Conservation (phyloP, 257 asterid genomes). For the Solanum gracilifrons region DNA sequence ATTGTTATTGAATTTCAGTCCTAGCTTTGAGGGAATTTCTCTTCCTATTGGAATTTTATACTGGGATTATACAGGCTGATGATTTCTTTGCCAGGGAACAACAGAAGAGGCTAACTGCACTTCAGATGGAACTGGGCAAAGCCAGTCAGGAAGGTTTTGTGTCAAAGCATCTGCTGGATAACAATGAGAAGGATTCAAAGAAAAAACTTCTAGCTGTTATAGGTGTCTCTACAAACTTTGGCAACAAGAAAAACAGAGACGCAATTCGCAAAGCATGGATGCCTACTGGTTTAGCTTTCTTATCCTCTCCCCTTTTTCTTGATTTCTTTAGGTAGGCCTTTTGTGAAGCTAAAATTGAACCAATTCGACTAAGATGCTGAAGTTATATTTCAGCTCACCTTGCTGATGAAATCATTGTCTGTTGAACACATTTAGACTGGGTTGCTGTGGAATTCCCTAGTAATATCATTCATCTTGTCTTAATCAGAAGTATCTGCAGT, state of each 20-base stretch:
- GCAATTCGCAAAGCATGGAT: conserved; percentile 93
- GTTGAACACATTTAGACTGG: not conserved
- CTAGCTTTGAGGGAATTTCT: not conserved
- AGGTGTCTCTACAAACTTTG: conserved; percentile 69
- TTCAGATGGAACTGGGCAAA: conserved; percentile 54
- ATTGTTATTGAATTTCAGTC: not conserved
- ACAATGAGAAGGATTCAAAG: conserved; percentile 28
- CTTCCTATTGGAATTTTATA: not conserved
- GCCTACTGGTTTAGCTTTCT: conserved; percentile 47
- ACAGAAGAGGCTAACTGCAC: conserved; percentile 56
- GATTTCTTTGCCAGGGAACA: conserved; percentile 51
- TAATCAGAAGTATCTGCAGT: not conserved
- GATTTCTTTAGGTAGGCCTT: not conserved
- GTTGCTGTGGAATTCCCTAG: not conserved
- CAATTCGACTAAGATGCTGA: not conserved
- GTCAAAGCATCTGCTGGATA: conserved; percentile 31
- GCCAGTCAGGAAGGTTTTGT: conserved; percentile 75
- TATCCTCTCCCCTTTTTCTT: not conserved
- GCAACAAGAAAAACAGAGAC: conserved; percentile 68
- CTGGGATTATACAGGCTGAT: conserved; percentile 1
- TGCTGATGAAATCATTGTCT: not conserved
- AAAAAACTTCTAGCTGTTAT: conserved; percentile 64
- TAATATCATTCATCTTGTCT: not conserved
- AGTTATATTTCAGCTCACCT: not conserved
- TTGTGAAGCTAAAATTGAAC: not conserved